Conservation (phyloP, 257 asterid genomes). For the Petunia axillaris region DNA sequence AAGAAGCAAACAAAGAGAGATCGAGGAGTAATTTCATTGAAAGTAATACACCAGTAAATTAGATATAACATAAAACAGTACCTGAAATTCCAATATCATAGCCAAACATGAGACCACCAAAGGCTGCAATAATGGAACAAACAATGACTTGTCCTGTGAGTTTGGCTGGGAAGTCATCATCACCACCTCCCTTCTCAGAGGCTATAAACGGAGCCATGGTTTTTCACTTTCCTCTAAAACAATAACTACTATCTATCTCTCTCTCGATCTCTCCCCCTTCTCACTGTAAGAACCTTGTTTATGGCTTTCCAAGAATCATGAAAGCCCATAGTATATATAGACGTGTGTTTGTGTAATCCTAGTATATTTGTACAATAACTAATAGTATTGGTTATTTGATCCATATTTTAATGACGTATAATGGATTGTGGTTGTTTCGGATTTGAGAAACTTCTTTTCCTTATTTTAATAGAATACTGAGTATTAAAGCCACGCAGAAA, state of each 20-base stretch:
- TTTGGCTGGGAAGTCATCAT: constrained; percentile 41
- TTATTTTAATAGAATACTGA: too few relatives aligned
- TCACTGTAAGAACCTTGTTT: too few relatives aligned
- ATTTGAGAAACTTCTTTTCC: too few relatives aligned
- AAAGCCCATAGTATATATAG: neutral
- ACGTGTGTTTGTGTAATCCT: neutral
- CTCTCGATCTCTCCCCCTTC: neutral
- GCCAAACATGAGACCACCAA: constrained; percentile 67
- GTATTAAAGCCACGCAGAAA: too few relatives aligned
- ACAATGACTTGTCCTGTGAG: constrained; percentile 48
- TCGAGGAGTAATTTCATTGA: too few relatives aligned
- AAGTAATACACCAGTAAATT: too few relatives aligned
- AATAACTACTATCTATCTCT: too few relatives aligned
- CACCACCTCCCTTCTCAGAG: neutral
- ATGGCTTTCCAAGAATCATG: neutral
- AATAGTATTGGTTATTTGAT: too few relatives aligned
- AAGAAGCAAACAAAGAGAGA: too few relatives aligned
- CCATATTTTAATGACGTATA: too few relatives aligned
- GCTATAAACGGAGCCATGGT: constrained; percentile 40
- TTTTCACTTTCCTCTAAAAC: neutral
- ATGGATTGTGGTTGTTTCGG: too few relatives aligned
- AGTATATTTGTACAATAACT: constrained; percentile 29
- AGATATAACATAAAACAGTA: neutral
- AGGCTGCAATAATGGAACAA: constrained; percentile 54
- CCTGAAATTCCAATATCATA: constrained; percentile 55